Evolutionary conservation across 1,284 basidiomycete species (phyloP).

Genomic region (Ceratobasidium sp.): DNA sequence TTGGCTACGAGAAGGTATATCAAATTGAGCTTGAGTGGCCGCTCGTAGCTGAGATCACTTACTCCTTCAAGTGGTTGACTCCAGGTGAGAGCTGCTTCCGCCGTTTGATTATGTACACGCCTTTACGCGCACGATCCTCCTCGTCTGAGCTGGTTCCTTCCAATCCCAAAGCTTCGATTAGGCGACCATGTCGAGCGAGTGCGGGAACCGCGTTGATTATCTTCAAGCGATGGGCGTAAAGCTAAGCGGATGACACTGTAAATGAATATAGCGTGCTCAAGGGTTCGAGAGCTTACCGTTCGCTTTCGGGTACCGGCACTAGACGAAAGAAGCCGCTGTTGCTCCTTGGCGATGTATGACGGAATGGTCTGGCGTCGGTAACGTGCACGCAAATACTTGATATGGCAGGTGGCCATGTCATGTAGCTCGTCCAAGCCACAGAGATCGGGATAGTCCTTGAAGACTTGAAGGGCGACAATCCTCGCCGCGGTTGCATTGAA

Average conservation of each 20-base stretch:
- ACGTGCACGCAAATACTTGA: not conserved
- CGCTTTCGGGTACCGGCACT: slow-evolving; percentile 1
- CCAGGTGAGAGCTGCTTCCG: not conserved
- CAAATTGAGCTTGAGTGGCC: not conserved
- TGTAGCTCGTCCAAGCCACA: not conserved
- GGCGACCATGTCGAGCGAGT: not conserved
- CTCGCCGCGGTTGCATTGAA: not conserved
- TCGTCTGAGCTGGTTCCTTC: slow-evolving; percentile 16
- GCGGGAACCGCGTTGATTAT: not conserved
- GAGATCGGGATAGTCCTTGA: not conserved
- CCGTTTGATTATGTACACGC: not conserved
- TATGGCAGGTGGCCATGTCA: not conserved
- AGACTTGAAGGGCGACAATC: not conserved
- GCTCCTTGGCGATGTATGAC: not conserved
- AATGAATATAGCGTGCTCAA: not conserved
- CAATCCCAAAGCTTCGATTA: not conserved
- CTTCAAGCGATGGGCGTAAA: not conserved
- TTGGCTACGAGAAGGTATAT: not conserved
- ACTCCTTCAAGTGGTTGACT: slow-evolving; percentile 1
- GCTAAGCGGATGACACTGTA: not conserved
- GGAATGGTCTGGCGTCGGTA: not conserved
- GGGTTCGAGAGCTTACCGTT: not conserved
- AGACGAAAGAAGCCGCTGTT: not conserved
- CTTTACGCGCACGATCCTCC: not conserved
- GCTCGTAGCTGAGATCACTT: not conserved